Evolutionary conservation across 192 early-diverging fungal genomes (phyloP), one percentile per base, ranked within the genome.

Genomic region (Linnemannia hyalina): DNA sequence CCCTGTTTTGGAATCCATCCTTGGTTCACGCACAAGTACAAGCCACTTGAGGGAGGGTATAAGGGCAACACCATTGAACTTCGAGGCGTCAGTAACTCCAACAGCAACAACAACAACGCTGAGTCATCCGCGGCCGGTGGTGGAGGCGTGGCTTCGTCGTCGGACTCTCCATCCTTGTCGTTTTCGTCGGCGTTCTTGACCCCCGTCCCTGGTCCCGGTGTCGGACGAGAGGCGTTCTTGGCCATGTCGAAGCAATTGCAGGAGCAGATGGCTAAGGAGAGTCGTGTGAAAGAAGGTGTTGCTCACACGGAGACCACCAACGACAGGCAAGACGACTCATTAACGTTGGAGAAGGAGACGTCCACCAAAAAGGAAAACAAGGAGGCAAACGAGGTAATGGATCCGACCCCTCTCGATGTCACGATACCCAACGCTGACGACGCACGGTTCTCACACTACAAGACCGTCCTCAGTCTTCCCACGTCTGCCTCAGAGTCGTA

Each of bases 1-100:
- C 89, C 89, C 16, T 90, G 82, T 22, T 90, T 90, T 65, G 89
- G 89, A 20, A 89, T 82, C 29, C 79, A 87, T 32, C 81, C 84
- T 74, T 82, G 79, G 73, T 81, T 88, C 63, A 79, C 82, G 8
- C 72, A 80, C 83, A 85, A 89, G 80, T 89, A 79, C 46, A 78
- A 26, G n/a, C 55, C 77, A 16, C 42, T 82, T 2, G 71, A 82
- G 55, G 38, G 68, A 55, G 29, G 29, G 13, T 55, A 54, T 20
- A 44, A 65, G 16, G 68, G 78, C 23, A 74, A 29, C 6, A 54
- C 11, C 4, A n/a, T 85, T 10, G 73, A 81, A 36, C 71, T 80
- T 78, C 70, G 79, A 32, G 73, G 78, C n/a, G 52, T 75, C 15
- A 68, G 54, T 11, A 52, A 52, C 11, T 26, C 55, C 55, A 47